Evolutionary conservation across 176 grass and related monocot genomes (phyloP).

Genomic region (Juncus inflexus): DNA sequence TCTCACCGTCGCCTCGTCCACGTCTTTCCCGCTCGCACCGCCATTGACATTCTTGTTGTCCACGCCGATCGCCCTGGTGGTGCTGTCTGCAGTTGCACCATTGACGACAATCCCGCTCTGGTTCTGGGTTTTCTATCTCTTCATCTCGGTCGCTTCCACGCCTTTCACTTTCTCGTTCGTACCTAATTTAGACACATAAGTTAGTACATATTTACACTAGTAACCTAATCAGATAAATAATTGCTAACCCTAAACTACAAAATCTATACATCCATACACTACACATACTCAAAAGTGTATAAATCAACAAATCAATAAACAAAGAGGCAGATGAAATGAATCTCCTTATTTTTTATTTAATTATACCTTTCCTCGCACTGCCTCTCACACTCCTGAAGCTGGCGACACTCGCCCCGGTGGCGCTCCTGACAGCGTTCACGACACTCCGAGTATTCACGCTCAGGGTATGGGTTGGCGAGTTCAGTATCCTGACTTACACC

Average conservation of each 20-base stretch:
- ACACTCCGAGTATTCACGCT: not conserved
- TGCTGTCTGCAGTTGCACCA: not conserved
- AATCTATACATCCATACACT: too few species aligned
- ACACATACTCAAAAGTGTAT: too few species aligned
- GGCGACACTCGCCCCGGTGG: not conserved
- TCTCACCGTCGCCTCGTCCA: not conserved
- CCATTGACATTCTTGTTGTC: slow-evolving; percentile 1
- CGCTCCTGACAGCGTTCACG: not conserved
- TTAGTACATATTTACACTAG: too few species aligned
- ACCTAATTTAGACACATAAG: not conserved
- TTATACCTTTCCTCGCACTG: slow-evolving; percentile 10
- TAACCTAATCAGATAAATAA: too few species aligned
- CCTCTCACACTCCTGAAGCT: not conserved
- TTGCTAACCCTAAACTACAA: too few species aligned
- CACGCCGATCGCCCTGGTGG: not conserved
- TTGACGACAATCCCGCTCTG: slow-evolving; percentile 1
- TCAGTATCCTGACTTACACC: not conserved
- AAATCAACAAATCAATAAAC: too few species aligned
- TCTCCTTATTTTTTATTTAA: not conserved
- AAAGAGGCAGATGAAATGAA: not conserved
- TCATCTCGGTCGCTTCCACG: not conserved
- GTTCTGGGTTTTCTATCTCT: slow-evolving; percentile 3
- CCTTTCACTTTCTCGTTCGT: slow-evolving; percentile 7
- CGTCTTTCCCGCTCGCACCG: not conserved
- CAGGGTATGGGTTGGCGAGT: not conserved